Conservation (phyloP, 2,329 filamentous ascomycete species). For the Teratosphaeria zuluensis region DNA sequence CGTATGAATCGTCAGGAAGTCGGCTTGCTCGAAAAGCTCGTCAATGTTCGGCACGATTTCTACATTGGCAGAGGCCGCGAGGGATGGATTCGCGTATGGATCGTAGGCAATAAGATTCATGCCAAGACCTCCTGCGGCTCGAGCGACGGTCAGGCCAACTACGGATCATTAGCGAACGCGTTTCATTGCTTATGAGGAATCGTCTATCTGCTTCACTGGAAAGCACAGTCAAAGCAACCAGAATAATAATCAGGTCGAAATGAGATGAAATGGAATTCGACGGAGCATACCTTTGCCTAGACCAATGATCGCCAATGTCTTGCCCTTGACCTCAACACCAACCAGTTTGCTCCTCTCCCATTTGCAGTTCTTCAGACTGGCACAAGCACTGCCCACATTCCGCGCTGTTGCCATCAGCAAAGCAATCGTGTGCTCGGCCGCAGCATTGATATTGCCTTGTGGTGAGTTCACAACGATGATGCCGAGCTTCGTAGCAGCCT, state of each 20-base stretch:
- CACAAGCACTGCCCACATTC: slow-evolving; percentile 61
- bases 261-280: not conserved
- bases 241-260: not conserved
- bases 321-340: slow-evolving; percentile 68
- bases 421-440: slow-evolving; percentile 36
- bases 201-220: not conserved
- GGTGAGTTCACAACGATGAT: slow-evolving; percentile 76
- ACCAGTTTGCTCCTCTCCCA: slow-evolving; percentile 70
- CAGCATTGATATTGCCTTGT: slow-evolving; percentile 69
- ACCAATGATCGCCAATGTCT: slow-evolving; percentile 67
- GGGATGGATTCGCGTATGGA: slow-evolving; percentile 65
- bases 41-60: slow-evolving; percentile 22
- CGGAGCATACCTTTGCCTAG: slow-evolving; percentile 56
- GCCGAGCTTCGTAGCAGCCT: slow-evolving; percentile 60
- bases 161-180: slow-evolving; percentile 5
- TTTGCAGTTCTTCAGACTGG: slow-evolving; percentile 58
- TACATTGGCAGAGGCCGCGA: slow-evolving; percentile 60
- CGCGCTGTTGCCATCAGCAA: slow-evolving; percentile 65
- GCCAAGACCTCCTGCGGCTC: slow-evolving; percentile 66
- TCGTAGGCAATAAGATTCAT: slow-evolving; percentile 69
- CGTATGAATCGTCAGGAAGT: slow-evolving; percentile 75
- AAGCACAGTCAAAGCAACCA: not conserved
- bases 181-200: not conserved
- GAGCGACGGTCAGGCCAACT: slow-evolving; percentile 68
- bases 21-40: slow-evolving; percentile 53